Base-by-base conservation (phyloP, 441 rosid genomes). In the Eruca vesicaria region DNA sequence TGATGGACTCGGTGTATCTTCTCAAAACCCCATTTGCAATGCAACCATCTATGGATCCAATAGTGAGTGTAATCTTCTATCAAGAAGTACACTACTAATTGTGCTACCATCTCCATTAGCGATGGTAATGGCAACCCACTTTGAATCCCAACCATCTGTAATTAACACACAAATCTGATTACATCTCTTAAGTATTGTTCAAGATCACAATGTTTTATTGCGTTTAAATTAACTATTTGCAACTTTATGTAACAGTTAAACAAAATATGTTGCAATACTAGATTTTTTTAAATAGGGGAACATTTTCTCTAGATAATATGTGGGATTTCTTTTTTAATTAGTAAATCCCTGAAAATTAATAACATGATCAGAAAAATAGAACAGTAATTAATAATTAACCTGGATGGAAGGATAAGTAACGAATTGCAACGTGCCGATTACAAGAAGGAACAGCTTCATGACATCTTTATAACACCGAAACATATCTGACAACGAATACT, bases 1-100 rank as follows among this genome's bases (percentile, higher is more conserved):
- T 94, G 99, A 78, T 94, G 99, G 77, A 94, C 84, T 14, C 80
- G 55, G 80, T 94, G 99, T 73, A 94, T 92, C 61, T 87, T 94
- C 80, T 94, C 98, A 21, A 87, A 94, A 16, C 94, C 96, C 97
- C 91, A 94, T 81, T 92, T 88, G 72, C 81, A 33, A 74, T 94
- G 99, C 58, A 92, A 82, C 69, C 78, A 86, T 73, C 97, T 87
- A 70, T 94, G 99, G 74, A 89, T 38, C 99, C 99, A 94, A 76
- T 94, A 94, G 77, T 89, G 89, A 35, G 86, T 85, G 74, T 90
- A 94, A 76, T 94, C 99, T 80, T 94, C 99, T 75, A 92, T 82
- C 79, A 90, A 7, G 78, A 94, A 89, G 82, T 94, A 94, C 19
- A 92, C 97, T 38, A 82, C 20, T 84, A 94, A 45, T 69, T 94